phyloP scores from a whole-genome alignment of 805 yeast species.

The Cyberlindnera amylophila region DNA sequence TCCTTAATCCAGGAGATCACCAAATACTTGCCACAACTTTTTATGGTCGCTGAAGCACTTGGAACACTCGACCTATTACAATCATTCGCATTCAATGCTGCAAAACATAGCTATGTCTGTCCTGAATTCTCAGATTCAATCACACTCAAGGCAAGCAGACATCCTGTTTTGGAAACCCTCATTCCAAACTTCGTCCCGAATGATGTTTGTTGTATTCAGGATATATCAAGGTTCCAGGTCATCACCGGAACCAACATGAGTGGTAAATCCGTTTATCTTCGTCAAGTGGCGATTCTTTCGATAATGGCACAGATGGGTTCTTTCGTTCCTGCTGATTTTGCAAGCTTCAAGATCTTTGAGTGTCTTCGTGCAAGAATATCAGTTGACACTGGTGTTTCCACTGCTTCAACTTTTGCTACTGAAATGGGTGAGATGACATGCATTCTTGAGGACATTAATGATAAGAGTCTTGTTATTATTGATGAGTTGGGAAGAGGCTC shows the following conservation, averaged over 20 bases:
- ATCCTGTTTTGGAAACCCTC: constrained; percentile 38
- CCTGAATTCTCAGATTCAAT: constrained; percentile 36
- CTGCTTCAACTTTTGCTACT: constrained; percentile 40
- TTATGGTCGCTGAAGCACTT: constrained; percentile 41
- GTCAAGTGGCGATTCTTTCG: constrained; percentile 45
- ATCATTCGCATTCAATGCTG: constrained; percentile 30
- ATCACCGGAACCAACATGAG: constrained; percentile 63
- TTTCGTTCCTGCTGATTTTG: constrained; percentile 44
- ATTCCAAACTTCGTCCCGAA: constrained; percentile 34
- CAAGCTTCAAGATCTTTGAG: constrained; percentile 37
- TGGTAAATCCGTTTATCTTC: constrained; percentile 56
- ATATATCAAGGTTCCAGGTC: constrained; percentile 40
- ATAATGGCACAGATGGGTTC: constrained; percentile 59
- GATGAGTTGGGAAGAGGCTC: constrained; percentile 59
- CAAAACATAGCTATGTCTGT: constrained; percentile 25
- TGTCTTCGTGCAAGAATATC: constrained; percentile 37
- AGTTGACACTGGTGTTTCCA: constrained; percentile 29
- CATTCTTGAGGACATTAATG: constrained; percentile 35
- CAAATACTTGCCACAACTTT: constrained; percentile 32
- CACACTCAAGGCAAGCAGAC: constrained; percentile 33
- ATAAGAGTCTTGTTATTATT: constrained; percentile 37
- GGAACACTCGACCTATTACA: constrained; percentile 39
- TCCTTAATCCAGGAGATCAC: constrained; percentile 28
- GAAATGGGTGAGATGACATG: constrained; percentile 48
- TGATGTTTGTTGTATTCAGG: constrained; percentile 33